Evolutionary conservation across 2,329 filamentous ascomycete genomes (phyloP).

Genomic region (Cordyceps farinosa): DNA sequence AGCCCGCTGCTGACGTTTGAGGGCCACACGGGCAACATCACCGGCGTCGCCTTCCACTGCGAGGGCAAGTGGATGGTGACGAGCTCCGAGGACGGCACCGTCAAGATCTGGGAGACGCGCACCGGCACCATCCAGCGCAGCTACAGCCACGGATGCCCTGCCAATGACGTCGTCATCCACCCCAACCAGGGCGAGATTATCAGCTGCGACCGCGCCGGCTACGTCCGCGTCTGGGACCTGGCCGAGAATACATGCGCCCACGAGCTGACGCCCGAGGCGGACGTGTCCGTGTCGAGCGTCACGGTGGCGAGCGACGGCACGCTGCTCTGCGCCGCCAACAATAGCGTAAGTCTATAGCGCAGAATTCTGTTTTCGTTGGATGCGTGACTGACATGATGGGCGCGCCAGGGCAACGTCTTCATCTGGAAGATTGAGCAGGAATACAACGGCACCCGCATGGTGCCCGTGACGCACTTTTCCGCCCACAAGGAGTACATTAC

Average conservation of each 20-base stretch:
- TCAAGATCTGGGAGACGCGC: slow-evolving; percentile 95
- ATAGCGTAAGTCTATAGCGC: slow-evolving; percentile 55
- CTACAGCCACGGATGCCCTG: slow-evolving; percentile 83
- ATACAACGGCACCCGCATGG: slow-evolving; percentile 75
- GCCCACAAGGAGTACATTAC: slow-evolving; percentile 93
- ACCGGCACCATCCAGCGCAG: slow-evolving; percentile 84
- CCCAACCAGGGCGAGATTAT: slow-evolving; percentile 98
- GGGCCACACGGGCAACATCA: slow-evolving; percentile 93
- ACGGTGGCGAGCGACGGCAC: slow-evolving; percentile 94
- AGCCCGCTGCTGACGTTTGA: slow-evolving; percentile 91
- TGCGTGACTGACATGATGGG: background rate
- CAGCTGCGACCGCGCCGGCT: slow-evolving; percentile 88
- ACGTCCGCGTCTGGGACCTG: slow-evolving; percentile 92
- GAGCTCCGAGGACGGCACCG: slow-evolving; percentile 90
- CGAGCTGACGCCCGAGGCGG: slow-evolving; percentile 92
- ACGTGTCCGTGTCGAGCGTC: slow-evolving; percentile 88
- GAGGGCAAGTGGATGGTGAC: slow-evolving; percentile 99
- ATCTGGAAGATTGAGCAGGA: slow-evolving; percentile 92
- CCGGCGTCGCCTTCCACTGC: slow-evolving; percentile 94
- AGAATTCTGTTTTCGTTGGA: background rate
- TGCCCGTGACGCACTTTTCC: slow-evolving; percentile 83
- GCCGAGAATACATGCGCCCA: slow-evolving; percentile 97
- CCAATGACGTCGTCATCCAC: slow-evolving; percentile 99
- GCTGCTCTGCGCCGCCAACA: slow-evolving; percentile 90
- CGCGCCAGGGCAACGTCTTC: slow-evolving; percentile 80